These are phyloP conservation scores for Sphaerulina populicola DNA, from an alignment of 2,329 filamentous ascomycete genomes.

Conservation along the genomic window DNA sequence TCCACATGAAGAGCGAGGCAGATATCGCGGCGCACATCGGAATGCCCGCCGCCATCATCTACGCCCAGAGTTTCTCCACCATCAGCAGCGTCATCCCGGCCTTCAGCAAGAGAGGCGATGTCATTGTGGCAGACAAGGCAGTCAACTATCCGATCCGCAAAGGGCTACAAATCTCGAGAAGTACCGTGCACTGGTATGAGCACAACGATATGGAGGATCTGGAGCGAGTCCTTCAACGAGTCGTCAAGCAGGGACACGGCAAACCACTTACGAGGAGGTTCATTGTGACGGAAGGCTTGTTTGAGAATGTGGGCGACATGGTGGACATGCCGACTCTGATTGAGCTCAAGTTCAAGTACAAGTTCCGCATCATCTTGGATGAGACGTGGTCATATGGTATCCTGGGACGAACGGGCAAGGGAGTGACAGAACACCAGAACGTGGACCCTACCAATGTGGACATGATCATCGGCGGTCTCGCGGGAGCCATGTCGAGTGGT, in stretches of 20 bases:
- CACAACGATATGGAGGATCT: conserved; percentile 95
- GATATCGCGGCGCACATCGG: conserved; percentile 88
- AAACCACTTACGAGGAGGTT: conserved; percentile 88
- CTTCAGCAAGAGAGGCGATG: conserved; percentile 93
- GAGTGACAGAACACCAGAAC: conserved; percentile 91
- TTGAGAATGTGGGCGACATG: conserved; percentile 81
- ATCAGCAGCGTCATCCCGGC: conserved; percentile 95
- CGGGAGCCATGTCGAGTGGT: conserved; percentile 81
- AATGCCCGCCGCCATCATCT: conserved; percentile 82
- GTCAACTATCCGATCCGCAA: conserved; percentile 92
- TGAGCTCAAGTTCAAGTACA: conserved; percentile 90
- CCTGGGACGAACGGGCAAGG: conserved; percentile 80
- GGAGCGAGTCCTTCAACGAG: conserved; percentile 72
- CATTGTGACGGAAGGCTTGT: conserved; percentile 90
- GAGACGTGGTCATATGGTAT: conserved; percentile 98
- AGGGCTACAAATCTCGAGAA: conserved; percentile 85
- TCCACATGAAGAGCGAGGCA: conserved; percentile 92
- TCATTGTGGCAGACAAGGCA: conserved; percentile 89
- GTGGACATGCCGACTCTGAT: conserved; percentile 80
- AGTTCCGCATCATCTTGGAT: conserved; percentile 94
- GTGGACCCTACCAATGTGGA: conserved; percentile 89
- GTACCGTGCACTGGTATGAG: conserved; percentile 86
- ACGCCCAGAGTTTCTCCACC: conserved; percentile 91
- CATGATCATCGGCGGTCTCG: conserved; percentile 91
- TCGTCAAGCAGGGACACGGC: conserved; percentile 78